These are phyloP conservation scores for Kodamaea kaohsiungensis DNA, from an alignment of 805 yeast species.

Conservation along the genomic window DNA sequence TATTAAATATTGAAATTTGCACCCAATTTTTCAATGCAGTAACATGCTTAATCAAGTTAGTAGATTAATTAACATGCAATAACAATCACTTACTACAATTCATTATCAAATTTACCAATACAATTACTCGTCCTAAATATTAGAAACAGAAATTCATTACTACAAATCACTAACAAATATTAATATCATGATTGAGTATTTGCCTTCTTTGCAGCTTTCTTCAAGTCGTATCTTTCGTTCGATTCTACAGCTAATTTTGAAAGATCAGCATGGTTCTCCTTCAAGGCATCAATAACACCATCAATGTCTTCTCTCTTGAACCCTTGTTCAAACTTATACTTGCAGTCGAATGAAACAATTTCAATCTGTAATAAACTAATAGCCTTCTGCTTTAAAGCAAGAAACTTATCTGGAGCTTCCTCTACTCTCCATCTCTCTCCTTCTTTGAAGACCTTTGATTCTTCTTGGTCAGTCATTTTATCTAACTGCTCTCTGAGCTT, in stretches of 20 bases:
- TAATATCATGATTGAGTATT: no score
- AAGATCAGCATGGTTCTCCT: constrained; percentile 26
- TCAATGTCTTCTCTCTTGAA: constrained; percentile 42
- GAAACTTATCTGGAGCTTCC: constrained; percentile 54
- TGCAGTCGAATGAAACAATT: constrained; percentile 47
- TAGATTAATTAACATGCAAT: no score
- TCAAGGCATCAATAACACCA: constrained; percentile 53
- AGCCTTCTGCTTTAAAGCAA: constrained; percentile 44
- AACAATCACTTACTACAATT: no score
- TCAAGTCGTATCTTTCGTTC: constrained; percentile 12
- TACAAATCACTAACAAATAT: no score
- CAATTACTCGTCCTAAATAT: no score
- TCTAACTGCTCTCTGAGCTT: constrained; percentile 48
- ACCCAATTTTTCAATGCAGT: not conserved
- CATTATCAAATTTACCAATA: no score
- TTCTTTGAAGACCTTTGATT: constrained; percentile 29
- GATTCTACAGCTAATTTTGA: constrained; percentile 22
- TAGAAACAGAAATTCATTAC: no score
- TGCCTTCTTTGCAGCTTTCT: constrained; percentile 2
- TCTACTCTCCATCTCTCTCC: constrained; percentile 51
- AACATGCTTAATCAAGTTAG: no score
- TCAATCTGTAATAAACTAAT: constrained; percentile 60
- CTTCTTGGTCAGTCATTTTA: constrained; percentile 48
- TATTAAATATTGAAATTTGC: not conserved
- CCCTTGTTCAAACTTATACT: constrained; percentile 61